Conservation (phyloP, 2,329 filamentous ascomycete species). For the Calonectria crousiana region DNA sequence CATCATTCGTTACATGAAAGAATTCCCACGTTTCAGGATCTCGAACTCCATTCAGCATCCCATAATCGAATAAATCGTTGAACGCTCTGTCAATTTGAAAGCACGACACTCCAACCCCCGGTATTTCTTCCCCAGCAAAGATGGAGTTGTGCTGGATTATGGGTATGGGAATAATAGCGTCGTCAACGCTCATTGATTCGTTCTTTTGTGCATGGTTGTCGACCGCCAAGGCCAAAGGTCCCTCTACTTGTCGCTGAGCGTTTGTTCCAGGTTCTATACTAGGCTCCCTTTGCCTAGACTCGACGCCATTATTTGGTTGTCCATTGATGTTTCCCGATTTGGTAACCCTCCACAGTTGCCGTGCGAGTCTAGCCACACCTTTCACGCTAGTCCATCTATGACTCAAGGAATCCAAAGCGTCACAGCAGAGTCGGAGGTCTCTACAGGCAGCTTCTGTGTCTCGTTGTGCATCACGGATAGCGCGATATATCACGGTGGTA, state of each 20-base stretch:
- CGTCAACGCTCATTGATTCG: not conserved
- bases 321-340: not conserved
- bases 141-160: not conserved
- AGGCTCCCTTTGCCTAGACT: not conserved
- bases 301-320: not conserved
- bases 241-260: not conserved
- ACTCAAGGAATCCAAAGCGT: slow-evolving; percentile 19
- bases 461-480: slow-evolving; percentile 18
- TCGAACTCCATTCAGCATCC: slow-evolving; percentile 20
- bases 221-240: not conserved
- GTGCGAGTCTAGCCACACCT: slow-evolving; percentile 22
- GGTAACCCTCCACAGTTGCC: slow-evolving; percentile 6
- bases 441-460: slow-evolving; percentile 10
- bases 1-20: slow-evolving; percentile 1
- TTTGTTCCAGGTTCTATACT: not conserved
- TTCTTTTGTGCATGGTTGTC: not conserved
- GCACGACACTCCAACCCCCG: not conserved
- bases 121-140: not conserved
- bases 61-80: slow-evolving; percentile 23
- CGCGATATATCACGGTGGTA: slow-evolving; percentile 30
- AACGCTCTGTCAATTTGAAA: slow-evolving; percentile 18
- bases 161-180: not conserved
- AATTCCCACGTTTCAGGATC: slow-evolving; percentile 26
- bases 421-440: slow-evolving; percentile 24
- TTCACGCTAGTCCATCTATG: slow-evolving; percentile 26